A percentile compares a stretch with the other conserved stretches of the same genome.
Conservation (phyloP, 1,139 yeast genomes). For the Blastobotrys illinoisensis region DNA sequence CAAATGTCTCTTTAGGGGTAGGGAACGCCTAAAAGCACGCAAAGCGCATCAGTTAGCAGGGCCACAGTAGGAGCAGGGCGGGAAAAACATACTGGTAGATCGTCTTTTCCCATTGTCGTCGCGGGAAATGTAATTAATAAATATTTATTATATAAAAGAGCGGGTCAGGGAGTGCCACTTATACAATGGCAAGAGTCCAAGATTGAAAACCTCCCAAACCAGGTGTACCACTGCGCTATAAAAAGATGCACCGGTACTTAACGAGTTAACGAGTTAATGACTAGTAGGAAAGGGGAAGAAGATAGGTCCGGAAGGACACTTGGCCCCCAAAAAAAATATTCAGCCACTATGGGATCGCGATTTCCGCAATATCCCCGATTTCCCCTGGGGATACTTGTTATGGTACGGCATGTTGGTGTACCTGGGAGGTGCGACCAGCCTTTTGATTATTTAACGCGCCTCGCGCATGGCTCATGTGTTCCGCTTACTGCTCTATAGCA, state of each 20-base stretch:
- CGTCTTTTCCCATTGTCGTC: slow-evolving; percentile 23
- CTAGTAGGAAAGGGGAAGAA: background rate
- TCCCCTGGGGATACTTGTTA: too few relatives aligned
- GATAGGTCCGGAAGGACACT: background rate
- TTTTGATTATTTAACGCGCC: background rate
- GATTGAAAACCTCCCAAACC: background rate
- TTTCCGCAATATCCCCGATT: too few relatives aligned
- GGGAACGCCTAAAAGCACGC: slow-evolving; percentile 19
- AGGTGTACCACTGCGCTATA: background rate
- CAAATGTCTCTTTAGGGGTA: slow-evolving; percentile 26
- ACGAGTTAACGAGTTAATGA: too few relatives aligned
- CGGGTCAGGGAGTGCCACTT: background rate
- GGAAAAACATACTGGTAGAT: slow-evolving; percentile 22
- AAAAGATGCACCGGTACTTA: background rate
- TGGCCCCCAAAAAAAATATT: background rate
- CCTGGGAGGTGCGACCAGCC: background rate
- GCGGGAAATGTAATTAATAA: background rate
- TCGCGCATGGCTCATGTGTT: background rate
- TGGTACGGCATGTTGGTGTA: too few relatives aligned
- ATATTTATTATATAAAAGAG: background rate
- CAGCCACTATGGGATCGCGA: background rate
- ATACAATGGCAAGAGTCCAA: background rate
- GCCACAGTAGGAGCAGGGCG: background rate
- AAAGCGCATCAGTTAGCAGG: background rate
- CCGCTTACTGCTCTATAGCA: background rate